Evolutionary conservation across 176 grass and related monocot species (phyloP), one percentile per base, ranked within the genome.

Genomic region (Musa schizocarpa): DNA sequence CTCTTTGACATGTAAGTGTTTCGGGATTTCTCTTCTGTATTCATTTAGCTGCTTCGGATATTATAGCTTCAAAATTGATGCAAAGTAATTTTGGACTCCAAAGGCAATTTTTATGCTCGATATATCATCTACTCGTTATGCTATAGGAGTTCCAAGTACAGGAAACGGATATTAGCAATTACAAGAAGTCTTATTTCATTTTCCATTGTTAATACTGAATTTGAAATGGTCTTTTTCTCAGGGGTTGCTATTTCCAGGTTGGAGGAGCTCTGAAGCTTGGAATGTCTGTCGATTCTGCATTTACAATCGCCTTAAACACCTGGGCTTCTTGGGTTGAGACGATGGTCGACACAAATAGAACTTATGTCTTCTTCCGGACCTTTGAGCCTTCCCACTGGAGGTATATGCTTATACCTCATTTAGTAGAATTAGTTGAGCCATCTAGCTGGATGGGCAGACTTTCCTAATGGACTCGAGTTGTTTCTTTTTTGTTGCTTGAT

Each of bases 331-430:
- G 95, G 95, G 88, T 94, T 16, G 83, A 89, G 81, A 76, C 85
- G 51, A 93, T 13, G 53, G 76, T 98, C 7, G 81, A 93, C 81
- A 91, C 77, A 71, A 93, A 81, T 34, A 80, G 84, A 79, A 89
- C 90, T 54, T 78, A 69, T 68, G 84, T 94, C 54, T 98, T 98
- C 76, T 98, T 98, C 79, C 86, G 90, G 12, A 98, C 95, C 65
- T 98, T 89, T 27, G 90, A 98, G 75, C 95, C 95, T 19, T 98
- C 95, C 51, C 95, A 98, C 81, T 98, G 95, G 95, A 94, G 95
- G 95, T 98, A 55, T 19, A 81, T 63, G 25, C 65, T 68, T 20
- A 51, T 51, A 70, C 14, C 68, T 70, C n/a, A 21, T 10, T 70
- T 20, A 2, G 51, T 43, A 8, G 9, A 70, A 21, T 70, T 70